Base-by-base conservation (phyloP, 805 yeast species). In the Spathaspora boniae region DNA sequence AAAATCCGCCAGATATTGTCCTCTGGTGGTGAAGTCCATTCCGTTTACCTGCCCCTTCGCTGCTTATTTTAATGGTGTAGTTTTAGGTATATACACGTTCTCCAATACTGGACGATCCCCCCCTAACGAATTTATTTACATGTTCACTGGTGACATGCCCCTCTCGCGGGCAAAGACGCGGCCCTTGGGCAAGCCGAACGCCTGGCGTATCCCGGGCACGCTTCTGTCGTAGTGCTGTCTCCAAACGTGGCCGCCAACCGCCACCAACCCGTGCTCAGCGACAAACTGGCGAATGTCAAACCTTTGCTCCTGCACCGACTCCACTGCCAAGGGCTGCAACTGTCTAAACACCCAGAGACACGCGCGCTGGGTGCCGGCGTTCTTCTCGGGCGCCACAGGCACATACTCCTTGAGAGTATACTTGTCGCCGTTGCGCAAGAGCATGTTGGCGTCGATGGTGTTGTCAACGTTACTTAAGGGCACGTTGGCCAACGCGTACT, bases 191-290 rank as follows among this genome's bases (percentile, higher is more conserved):
- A 91, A 68, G 4, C 87, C 91, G 54, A 83, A 86, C 53, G 72
- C 59, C 44, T 70, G 74, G 59, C 98, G 79, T 18, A 89, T 81
- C 3, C 54, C 56, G 20, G 71, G 72, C 29, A 86, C 83, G 48
- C 81, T 76, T 48, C 85, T 65, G 60, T 93, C 98, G 78, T 82
- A 91, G 27, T 61, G 67, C 46, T 82, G 78, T 71, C 98, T 80
- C 91, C 95, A 91, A 30, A 86, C 71, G 56, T 87, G 95, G 2
- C 95, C 96, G 18, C 98, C 97, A 31, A 89, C 78, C 1, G 97
- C 78, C n/a, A 66, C 64, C 46, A 93, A 71, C 4, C 67, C 55
- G 57, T 84, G 55, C 3, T 59, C 43, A 3, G 60, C 67, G 11
- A 70, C 84, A 57, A 87, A 89, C 5, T 53, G 49, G 55, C 98